Evolutionary conservation across 441 rosid species (phyloP).

Genomic region (Adansonia grandidieri): DNA sequence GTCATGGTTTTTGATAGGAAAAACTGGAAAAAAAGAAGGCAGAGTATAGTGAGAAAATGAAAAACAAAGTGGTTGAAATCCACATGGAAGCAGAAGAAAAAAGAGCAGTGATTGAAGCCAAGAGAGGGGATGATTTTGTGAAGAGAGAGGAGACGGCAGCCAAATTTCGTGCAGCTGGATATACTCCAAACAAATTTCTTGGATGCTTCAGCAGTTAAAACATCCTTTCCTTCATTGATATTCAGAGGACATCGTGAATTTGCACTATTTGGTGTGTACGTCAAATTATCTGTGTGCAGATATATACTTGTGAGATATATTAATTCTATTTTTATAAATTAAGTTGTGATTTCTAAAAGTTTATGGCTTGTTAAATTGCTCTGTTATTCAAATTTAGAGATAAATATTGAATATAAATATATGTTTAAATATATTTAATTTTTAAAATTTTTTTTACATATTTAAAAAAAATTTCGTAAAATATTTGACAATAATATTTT

Average conservation of each 20-base stretch:
- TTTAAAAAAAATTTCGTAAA: too few species aligned
- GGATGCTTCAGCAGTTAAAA: slow-evolving; percentile 41
- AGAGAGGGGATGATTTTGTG: slow-evolving; percentile 36
- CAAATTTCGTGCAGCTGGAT: slow-evolving; percentile 44
- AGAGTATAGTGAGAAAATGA: slow-evolving; percentile 48
- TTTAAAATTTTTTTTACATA: too few species aligned
- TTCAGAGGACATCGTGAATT: not conserved
- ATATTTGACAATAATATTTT: too few species aligned
- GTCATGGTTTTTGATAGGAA: slow-evolving; percentile 36
- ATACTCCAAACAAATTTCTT: slow-evolving; percentile 42
- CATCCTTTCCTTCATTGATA: not conserved
- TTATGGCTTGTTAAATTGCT: not conserved
- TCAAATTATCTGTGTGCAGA: not conserved
- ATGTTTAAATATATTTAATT: too few species aligned
- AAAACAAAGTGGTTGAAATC: slow-evolving; percentile 43
- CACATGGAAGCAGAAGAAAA: slow-evolving; percentile 50
- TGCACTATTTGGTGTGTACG: not conserved
- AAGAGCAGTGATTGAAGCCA: slow-evolving; percentile 44
- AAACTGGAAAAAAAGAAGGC: slow-evolving; percentile 54
- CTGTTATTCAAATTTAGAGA: too few species aligned
- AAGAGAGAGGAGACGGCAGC: slow-evolving; percentile 50
- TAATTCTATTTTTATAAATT: not conserved
- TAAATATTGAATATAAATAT: too few species aligned
- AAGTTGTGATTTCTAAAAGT: not conserved
- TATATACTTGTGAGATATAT: not conserved